Evolutionary conservation across 2,329 filamentous ascomycete species (phyloP).

Genomic region (Fusarium clavum): DNA sequence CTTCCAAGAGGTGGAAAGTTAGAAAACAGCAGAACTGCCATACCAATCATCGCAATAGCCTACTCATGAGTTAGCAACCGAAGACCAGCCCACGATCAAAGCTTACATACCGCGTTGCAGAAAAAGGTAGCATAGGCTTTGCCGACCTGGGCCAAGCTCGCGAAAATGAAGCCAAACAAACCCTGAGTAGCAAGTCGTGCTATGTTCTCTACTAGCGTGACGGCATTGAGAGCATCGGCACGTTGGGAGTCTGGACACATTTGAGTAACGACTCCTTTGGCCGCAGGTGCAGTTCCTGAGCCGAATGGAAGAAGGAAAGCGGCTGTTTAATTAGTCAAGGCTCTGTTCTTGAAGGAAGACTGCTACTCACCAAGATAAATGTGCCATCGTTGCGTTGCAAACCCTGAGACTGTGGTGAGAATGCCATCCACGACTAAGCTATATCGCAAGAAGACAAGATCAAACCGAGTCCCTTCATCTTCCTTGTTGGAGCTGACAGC

Average conservation of each 20-base stretch:
- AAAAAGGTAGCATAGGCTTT: slow-evolving; percentile 73
- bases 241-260: slow-evolving; percentile 73
- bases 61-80: slow-evolving; percentile 41
- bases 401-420: slow-evolving; percentile 71
- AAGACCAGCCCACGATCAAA: fast-evolving
- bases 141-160: slow-evolving; percentile 69
- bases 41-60: slow-evolving; percentile 63
- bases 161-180: slow-evolving; percentile 75
- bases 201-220: slow-evolving; percentile 77
- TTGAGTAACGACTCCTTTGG: slow-evolving; percentile 78
- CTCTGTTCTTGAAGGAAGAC: fast-evolving
- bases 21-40: slow-evolving; percentile 56
- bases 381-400: slow-evolving; percentile 73
- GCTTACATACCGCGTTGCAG: slow-evolving; percentile 68
- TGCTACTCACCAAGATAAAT: slow-evolving; percentile 68
- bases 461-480: slow-evolving; percentile 67
- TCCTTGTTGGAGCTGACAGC: slow-evolving; percentile 49
- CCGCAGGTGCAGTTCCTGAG: slow-evolving; percentile 75
- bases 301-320: slow-evolving; percentile 74
- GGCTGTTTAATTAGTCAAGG: slow-evolving; percentile 50
- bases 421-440: slow-evolving; percentile 73
- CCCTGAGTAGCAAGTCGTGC: slow-evolving; percentile 72
- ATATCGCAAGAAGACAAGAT: slow-evolving; percentile 74
- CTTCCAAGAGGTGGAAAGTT: slow-evolving; percentile 57
- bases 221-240: slow-evolving; percentile 74